Evolutionary conservation across 371 early-diverging fungal species (phyloP).

Genomic region (Mortierella sp.): DNA sequence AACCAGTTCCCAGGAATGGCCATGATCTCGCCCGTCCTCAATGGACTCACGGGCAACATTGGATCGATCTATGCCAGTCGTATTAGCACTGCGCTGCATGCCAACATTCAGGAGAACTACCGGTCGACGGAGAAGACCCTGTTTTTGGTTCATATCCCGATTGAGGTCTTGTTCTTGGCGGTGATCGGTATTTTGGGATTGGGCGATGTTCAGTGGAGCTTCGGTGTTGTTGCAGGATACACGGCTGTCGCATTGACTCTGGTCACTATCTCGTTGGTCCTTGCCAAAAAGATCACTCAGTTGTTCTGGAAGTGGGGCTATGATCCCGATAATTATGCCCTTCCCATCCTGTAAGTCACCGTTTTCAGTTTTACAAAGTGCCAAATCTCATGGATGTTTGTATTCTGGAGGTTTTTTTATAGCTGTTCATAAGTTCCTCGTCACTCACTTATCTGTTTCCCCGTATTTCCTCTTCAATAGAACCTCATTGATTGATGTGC

Average conservation of each 20-base stretch:
- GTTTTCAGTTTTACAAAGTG: not conserved
- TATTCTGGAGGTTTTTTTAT: not conserved
- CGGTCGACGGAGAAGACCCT: conserved; percentile 70
- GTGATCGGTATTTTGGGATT: conserved; percentile 70
- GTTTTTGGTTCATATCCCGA: conserved; percentile 78
- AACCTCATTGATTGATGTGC: conserved; percentile 73
- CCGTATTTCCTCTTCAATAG: conserved; percentile 10
- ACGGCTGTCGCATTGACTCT: conserved; percentile 56
- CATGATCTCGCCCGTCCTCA: conserved; percentile 78
- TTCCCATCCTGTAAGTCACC: conserved; percentile 73
- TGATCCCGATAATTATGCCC: conserved; percentile 89
- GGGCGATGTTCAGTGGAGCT: conserved; percentile 61
- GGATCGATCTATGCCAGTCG: conserved; percentile 88
- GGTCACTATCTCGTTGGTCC: conserved; percentile 59
- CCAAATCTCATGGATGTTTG: not conserved
- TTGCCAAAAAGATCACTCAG: conserved; percentile 72
- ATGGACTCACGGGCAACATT: conserved; percentile 85
- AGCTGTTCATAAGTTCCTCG: not conserved
- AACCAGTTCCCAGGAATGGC: conserved; percentile 83
- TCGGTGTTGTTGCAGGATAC: conserved; percentile 54
- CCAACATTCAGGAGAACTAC: conserved; percentile 66
- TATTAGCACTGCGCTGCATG: conserved; percentile 84
- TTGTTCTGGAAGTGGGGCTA: conserved; percentile 78
- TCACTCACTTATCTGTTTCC: not conserved
- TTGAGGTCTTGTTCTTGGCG: conserved; percentile 76